Evolutionary conservation across 805 yeast genomes (phyloP), one percentile per base, ranked within the genome.

Genomic region (Clavispora fructus): DNA sequence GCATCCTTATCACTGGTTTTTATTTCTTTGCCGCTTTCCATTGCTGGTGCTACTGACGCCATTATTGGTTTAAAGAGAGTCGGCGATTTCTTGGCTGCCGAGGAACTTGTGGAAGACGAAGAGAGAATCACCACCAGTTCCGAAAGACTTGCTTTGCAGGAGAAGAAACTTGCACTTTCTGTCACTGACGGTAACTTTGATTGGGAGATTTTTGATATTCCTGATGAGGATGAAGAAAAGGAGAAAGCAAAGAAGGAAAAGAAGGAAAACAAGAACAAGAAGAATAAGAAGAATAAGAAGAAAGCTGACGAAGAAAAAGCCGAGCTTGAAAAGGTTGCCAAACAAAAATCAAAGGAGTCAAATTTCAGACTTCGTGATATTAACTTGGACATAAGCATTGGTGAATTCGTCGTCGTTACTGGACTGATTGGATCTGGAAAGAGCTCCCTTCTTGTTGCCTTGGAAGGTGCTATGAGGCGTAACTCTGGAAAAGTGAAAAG

Each of bases 401-500:
- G 49, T 4, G 51, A 48, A 37, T 45, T 48, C 26, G 33, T 48
- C 5, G 49, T 43, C 39, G 33, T 48, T 4, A 43, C 49, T 3
- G 51, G 51, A 5, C 40, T 28, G 17, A 43, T 48, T 38, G 51
- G 51, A 1, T 40, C 40, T 4, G 51, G 51, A 6, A 49, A 49
- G 16, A 29, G 47, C 19, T 46, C 49, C 5, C 26, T 49, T 8
- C 25, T 49, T 12, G 33, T 25, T n/a, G 52, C 49, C 12, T 16
- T 46, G 7, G 37, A 31, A 13, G 46, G 49, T 2, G 17, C 16
- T 4, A 49, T 49, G 52, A 41, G 29, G 23, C 19, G 40, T 2
- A 25, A 16, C 12, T 9, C 37, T 7, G 52, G 52, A 5, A 1
- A 12, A 7, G 44, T 48, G 8, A 17, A 31, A 3, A 7, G 12